Percentiles rank a stretch among this genome's conserved stretches.
These are phyloP conservation scores for Ganoderma sinense DNA, from an alignment of 1,284 basidiomycete genomes.

Conservation along the genomic window DNA sequence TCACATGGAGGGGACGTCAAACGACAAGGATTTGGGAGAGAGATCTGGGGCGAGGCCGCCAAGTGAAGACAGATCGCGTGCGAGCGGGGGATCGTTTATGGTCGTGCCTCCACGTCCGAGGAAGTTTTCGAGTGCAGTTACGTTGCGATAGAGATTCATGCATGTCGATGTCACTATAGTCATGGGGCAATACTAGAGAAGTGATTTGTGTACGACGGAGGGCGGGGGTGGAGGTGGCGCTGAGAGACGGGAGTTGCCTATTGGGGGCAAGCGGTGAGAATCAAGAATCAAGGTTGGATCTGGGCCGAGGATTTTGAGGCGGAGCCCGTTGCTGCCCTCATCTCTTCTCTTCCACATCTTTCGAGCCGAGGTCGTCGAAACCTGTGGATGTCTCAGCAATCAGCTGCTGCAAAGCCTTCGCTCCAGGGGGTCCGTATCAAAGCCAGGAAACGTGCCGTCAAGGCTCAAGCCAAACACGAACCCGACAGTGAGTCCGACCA, in stretches of 20 bases:
- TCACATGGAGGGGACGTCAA: slow-evolving; percentile 2
- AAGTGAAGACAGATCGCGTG: neutral
- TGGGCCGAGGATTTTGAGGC: slow-evolving; percentile 15
- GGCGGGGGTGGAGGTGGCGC: neutral
- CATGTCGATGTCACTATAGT: neutral
- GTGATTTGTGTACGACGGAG: neutral
- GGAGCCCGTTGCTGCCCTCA: slow-evolving; percentile 3
- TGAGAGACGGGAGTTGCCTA: slow-evolving; percentile 13
- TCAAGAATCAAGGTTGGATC: slow-evolving; percentile 26
- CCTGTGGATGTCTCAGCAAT: slow-evolving; percentile 88
- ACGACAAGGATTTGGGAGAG: neutral
- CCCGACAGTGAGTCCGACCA: slow-evolving; percentile 60
- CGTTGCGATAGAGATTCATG: slow-evolving; percentile 8
- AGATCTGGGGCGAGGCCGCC: neutral
- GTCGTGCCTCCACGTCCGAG: slow-evolving; percentile 15
- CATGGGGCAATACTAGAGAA: neutral
- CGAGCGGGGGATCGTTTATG: slow-evolving; percentile 6
- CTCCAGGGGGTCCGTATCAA: slow-evolving; percentile 88
- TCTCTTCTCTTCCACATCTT: slow-evolving; percentile 39
- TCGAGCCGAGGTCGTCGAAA: slow-evolving; percentile 39
- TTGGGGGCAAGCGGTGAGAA: slow-evolving; percentile 19
- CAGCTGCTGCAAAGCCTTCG: slow-evolving; percentile 82
- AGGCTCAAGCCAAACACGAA: slow-evolving; percentile 90
- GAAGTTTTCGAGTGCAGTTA: slow-evolving; percentile 23
- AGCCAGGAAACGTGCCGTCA: slow-evolving; percentile 87